Evolutionary conservation across 1,284 basidiomycete genomes (phyloP), one percentile per base, ranked within the genome.

Genomic region (Lentinus polychrous): DNA sequence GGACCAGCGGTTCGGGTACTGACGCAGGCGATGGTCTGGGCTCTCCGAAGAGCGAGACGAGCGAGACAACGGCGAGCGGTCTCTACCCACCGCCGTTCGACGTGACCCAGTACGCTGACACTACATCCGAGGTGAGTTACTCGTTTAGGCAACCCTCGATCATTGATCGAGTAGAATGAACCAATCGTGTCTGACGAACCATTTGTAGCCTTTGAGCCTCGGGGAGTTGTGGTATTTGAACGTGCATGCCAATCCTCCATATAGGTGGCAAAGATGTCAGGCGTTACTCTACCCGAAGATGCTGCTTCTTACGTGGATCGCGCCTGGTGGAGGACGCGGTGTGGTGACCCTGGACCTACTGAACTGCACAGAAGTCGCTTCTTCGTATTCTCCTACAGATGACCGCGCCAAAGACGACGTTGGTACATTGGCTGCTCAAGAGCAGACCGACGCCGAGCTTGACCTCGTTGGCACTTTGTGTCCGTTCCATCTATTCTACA

Each of bases 201-300:
- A 49, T 52, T 56, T 44, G 14, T 57, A 94, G 92, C 88, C 91
- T 1, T 68, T 90, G 8, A 81, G 86, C 49, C 84, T 91, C 35
- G 91, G 92, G 11, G 71, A 82, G 12, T 68, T 94, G 0, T 94
- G 88, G 83, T 94, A 92, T 61, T 77, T 94, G 46, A 92, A 94
- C 52, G 91, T 94, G 0, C 91, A 94, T 62, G 81, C 79, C 0
- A 66, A 75, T 2, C 81, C 84, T 10, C 84, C 88, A 0, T 94
- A 83, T 64, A 68, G 76, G 36, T 94, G 92, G 92, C 81, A 91
- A 57, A 74, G 84, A 53, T 89, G 88, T 52, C 87, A 91, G 60
- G 91, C 89, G 0, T 69, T 92, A 10, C 70, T 94, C 0, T 93
- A 89, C 60, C 80, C 81, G 0, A 81, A 88, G 53, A 83, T 88